Percentiles rank a stretch among this genome's conserved stretches.
These are phyloP conservation scores for Phialophora verrucosa DNA, from an alignment of 2,329 filamentous ascomycete genomes.

Conservation along the genomic window DNA sequence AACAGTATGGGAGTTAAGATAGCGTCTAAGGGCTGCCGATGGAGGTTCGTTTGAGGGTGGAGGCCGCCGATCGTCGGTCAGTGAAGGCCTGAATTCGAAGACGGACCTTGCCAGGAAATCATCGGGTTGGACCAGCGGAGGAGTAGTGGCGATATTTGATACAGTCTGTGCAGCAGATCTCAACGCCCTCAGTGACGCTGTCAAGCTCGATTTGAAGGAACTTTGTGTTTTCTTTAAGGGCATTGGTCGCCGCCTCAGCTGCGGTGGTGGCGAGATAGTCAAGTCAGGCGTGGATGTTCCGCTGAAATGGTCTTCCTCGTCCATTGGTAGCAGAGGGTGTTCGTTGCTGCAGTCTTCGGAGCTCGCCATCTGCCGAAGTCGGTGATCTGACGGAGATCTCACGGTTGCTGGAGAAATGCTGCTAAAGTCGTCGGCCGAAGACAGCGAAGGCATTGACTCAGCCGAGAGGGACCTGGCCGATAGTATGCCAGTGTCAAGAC, in stretches of 20 bases:
- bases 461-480: conserved; percentile 60
- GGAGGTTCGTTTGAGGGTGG: conserved; percentile 60
- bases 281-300: conserved; percentile 27
- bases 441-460: conserved; percentile 64
- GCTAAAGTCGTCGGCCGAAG: conserved; percentile 55
- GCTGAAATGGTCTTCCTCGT: conserved; percentile 39
- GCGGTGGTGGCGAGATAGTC: conserved; percentile 38
- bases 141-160: conserved; percentile 61
- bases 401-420: conserved; percentile 52
- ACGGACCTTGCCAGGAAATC: conserved; percentile 65
- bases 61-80: conserved; percentile 67
- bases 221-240: conserved; percentile 42
- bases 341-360: conserved; percentile 62
- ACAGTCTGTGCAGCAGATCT: conserved; percentile 67
- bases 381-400: conserved; percentile 47
- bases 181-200: conserved; percentile 65
- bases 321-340: conserved; percentile 61
- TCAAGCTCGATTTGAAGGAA: conserved; percentile 68
- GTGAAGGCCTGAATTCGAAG: conserved; percentile 61
- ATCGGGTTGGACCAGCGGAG: conserved; percentile 58
- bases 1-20: conserved; percentile 59
- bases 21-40: conserved; percentile 63
- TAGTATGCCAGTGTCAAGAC: conserved; percentile 51
- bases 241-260: conserved; percentile 32
- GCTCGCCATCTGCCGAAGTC: conserved; percentile 56